Base-by-base conservation (phyloP, 768 basidiomycete species). In the Psilocybe subaeruginosa region DNA sequence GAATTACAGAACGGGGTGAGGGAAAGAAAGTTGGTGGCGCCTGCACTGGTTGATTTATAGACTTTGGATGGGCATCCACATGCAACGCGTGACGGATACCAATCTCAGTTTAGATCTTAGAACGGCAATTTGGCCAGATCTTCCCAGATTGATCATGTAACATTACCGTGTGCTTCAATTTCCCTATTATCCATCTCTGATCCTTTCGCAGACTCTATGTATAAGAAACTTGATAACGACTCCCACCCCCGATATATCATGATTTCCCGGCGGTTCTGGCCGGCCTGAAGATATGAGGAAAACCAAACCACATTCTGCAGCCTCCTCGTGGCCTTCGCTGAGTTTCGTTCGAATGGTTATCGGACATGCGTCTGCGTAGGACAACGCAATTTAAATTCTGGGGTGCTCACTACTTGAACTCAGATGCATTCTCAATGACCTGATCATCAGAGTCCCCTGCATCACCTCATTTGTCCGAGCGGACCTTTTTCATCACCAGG, bases 21-120 rank as follows among this genome's bases (percentile, higher is more conserved):
- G 48, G 58, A 68, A 46, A 68, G 59, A 69, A 54, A 55, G 47
- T 17, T 17, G 64, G 70, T 60, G 64, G 63, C 52, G 63, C 29
- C 54, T 48, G 59, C 61, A 63, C 63, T 65, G 62, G 58, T 46
- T 68, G 72, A 72, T 77, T 78, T 77, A 78, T 77, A 77, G 68
- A 60, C 55, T 48, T 56, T 48, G 46, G 58, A 59, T 58, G 53
- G 58, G n/a, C 46, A 63, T 51, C 57, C 58, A 58, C 62, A 69
- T 66, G 68, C 57, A 54, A 72, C 65, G 72, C 69, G 75, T 78
- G 76, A 76, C 74, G 30, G 47, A 35, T 59, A 64, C 65, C 45
- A 57, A 74, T 73, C 73, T 75, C 68, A 72, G 69, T 60, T 64
- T 47, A 63, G 67, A 70, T 71, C 69, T 71, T 64, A 59, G 64